Conservation (phyloP, 345 rosid genomes). For the Hevea brasiliensis region DNA sequence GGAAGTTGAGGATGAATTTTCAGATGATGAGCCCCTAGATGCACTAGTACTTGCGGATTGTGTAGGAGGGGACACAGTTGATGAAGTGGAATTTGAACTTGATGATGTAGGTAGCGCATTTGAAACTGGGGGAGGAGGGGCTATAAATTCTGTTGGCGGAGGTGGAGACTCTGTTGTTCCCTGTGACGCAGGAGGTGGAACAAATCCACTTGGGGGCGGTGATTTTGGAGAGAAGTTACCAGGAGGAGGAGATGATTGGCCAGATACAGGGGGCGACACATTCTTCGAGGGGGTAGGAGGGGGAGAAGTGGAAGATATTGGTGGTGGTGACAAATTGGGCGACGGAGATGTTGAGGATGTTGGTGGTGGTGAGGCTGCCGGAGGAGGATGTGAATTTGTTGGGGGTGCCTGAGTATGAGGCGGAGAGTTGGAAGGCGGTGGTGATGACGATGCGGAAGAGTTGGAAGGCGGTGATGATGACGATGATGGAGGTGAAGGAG, state of each 20-base stretch:
- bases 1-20: constrained; percentile 5
- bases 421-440: constrained; percentile 12
- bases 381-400: not conserved
- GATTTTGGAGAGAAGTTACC: not conserved
- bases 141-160: not conserved
- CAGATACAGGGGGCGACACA: not conserved
- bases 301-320: not conserved
- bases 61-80: constrained; percentile 27
- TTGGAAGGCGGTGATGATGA: no score
- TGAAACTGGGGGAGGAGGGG: constrained; percentile 17
- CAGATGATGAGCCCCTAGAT: constrained; percentile 16
- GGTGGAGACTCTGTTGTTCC: constrained; percentile 8
- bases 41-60: constrained; percentile 3
- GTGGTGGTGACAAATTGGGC: not conserved
- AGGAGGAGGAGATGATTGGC: constrained; percentile 10
- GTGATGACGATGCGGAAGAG: no score
- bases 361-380: constrained; percentile 14
- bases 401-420: constrained; percentile 21
- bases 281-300: constrained; percentile 4
- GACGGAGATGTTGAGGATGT: not conserved
- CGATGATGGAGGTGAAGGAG: constrained; percentile 18
- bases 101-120: constrained; percentile 5
- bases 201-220: constrained; percentile 10
- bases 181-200: constrained; percentile 7
- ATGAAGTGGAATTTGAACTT: constrained; percentile 13